Evolutionary conservation across 306 rosid species (phyloP), one percentile per base, ranked within the genome.

Genomic region (Cicer chorassanicum): DNA sequence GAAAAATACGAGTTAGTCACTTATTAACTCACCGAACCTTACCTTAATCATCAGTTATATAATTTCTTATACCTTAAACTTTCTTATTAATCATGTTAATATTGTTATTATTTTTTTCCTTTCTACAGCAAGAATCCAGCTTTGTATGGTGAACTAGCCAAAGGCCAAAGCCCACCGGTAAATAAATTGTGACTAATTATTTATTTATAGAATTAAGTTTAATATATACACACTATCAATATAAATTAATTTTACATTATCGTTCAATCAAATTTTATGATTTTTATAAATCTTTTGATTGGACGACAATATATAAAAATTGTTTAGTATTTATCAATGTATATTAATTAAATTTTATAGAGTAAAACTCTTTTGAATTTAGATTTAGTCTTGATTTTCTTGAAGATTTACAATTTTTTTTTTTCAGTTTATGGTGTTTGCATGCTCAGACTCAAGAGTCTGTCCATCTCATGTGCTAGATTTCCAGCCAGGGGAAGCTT

Each of bases 401-500:
- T 71, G 18, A 68, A 59, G 43, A 8, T 41, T 66, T 41, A 73
- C 12, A 29, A 29, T 2, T 70, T 69, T 5, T 3, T 0, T 38
- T 42, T 68, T 80, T 83, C 86, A 94, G 99, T 95, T 73, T 49
- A 95, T 95, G 99, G 82, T 92, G 78, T 95, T 95, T 89, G 98
- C 99, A 12, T 95, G 99, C 92, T 86, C 98, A 24, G 99, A 95
- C 85, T 95, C 99, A 11, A 87, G 99, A 67, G 99, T 95, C 1
- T 95, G 99, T 78, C 99, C 99, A 72, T 95, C 99, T 51, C 99
- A 95, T 80, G 89, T 85, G 63, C 85, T 95, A 60, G 90, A 95
- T 80, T 86, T 92, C 82, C 99, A 95, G 74, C 99, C 99, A 48
- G 99, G 99, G 42, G 98, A 95, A 84, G 99, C 99, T 55, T 95